A percentile compares a stretch with the other conserved stretches of the same genome.
phyloP scores from a whole-genome alignment of 192 early-diverging fungal species.

The Mortierella claussenii region DNA sequence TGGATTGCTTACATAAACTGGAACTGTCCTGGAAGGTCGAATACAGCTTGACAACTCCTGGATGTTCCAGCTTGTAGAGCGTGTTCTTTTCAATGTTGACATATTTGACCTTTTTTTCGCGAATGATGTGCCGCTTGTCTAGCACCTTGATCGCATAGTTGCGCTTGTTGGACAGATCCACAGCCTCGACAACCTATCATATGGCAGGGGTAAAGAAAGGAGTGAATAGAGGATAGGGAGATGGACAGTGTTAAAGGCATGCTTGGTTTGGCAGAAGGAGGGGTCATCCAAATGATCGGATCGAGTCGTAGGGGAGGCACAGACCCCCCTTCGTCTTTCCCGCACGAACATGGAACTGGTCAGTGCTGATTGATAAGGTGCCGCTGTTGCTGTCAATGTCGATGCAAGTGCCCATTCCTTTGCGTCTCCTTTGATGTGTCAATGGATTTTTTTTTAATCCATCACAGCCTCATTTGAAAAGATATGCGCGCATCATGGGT shows the following conservation, averaged over 20 bases:
- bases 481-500: no score
- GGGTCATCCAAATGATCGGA: neutral
- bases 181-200: slow-evolving; percentile 75
- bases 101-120: slow-evolving; percentile 96
- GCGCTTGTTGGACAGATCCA: slow-evolving; percentile 72
- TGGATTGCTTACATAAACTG: slow-evolving; percentile 78
- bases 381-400: no score
- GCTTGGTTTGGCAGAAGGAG: neutral
- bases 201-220: neutral
- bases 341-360: no score
- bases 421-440: no score
- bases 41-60: slow-evolving; percentile 91
- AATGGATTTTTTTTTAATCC: no score
- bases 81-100: slow-evolving; percentile 95
- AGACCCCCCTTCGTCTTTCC: no score
- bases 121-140: slow-evolving; percentile 88
- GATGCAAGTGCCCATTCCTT: no score
- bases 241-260: no score
- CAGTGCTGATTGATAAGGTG: no score
- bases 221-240: neutral
- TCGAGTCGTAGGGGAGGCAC: neutral
- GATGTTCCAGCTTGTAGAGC: slow-evolving; percentile 86
- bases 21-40: slow-evolving; percentile 95
- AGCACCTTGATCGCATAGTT: slow-evolving; percentile 93
- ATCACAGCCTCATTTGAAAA: no score